Evolutionary conservation across 2,329 filamentous ascomycete genomes (phyloP).

Genomic region (Pleurostoma richardsiae): DNA sequence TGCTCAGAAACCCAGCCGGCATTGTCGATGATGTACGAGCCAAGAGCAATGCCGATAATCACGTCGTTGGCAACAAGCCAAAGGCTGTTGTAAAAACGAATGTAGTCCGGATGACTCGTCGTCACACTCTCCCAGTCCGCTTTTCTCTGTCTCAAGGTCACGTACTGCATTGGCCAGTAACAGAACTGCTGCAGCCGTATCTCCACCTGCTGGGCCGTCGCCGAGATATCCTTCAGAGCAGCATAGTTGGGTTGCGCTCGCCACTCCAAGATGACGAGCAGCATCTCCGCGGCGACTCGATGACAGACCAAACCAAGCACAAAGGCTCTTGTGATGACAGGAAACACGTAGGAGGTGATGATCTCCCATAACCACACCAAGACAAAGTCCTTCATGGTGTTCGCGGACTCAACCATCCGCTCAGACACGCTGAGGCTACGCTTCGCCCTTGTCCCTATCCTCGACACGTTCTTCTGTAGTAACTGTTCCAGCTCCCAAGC

Average conservation of each 20-base stretch:
- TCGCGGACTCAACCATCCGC: slow-evolving; percentile 87
- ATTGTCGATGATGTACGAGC: slow-evolving; percentile 96
- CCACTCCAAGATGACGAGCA: slow-evolving; percentile 81
- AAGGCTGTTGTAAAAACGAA: slow-evolving; percentile 96
- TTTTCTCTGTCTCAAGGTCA: slow-evolving; percentile 83
- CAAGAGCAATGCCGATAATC: slow-evolving; percentile 94
- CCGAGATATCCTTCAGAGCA: slow-evolving; percentile 91
- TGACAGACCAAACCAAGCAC: slow-evolving; percentile 76
- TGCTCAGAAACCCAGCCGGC: slow-evolving; percentile 75
- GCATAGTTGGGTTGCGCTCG: slow-evolving; percentile 70
- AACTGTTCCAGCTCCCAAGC: slow-evolving; percentile 83
- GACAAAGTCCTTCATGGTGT: slow-evolving; percentile 74
- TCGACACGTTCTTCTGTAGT: slow-evolving; percentile 83
- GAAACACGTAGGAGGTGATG: slow-evolving; percentile 71
- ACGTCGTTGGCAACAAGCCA: slow-evolving; percentile 99
- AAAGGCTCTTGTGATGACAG: slow-evolving; percentile 67
- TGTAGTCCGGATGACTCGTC: slow-evolving; percentile 93
- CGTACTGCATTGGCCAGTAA: slow-evolving; percentile 97
- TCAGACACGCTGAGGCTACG: slow-evolving; percentile 89
- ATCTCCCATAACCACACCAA: slow-evolving; percentile 65
- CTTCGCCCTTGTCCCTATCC: slow-evolving; percentile 76
- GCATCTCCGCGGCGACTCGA: slow-evolving; percentile 72
- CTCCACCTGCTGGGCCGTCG: slow-evolving; percentile 94
- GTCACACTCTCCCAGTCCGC: slow-evolving; percentile 94
- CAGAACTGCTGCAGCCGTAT: slow-evolving; percentile 97